Conservation (phyloP, 805 yeast genomes). For the Starmerella geochares region DNA sequence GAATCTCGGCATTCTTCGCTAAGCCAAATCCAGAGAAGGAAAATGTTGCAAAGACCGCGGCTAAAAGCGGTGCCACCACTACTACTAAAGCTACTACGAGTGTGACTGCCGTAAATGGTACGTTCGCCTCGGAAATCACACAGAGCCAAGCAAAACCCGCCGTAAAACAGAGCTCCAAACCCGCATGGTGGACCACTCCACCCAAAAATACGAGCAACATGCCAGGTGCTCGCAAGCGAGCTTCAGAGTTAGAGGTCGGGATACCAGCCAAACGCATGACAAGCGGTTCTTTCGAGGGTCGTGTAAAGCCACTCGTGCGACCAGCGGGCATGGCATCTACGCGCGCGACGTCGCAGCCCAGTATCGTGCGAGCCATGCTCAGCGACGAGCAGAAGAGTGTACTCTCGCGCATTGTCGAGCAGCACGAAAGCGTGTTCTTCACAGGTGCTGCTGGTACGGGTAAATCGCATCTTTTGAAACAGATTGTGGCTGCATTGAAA, state of each 20-base stretch:
- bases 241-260: background rate
- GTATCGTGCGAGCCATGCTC: constrained; percentile 14
- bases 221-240: constrained; percentile 17
- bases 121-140: background rate
- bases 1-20: constrained; percentile 1
- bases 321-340: constrained; percentile 19
- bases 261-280: constrained; percentile 7
- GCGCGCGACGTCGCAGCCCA: constrained; percentile 9
- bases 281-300: constrained; percentile 14
- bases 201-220: constrained; percentile 9
- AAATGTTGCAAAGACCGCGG: background rate
- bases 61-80: background rate
- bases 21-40: constrained; percentile 2
- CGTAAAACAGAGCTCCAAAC: background rate
- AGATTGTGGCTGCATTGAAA: constrained; percentile 46
- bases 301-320: constrained; percentile 17
- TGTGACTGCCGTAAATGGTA: no score
- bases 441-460: constrained; percentile 99
- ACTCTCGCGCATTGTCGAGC: constrained; percentile 48
- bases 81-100: background rate
- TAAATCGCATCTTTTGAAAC: constrained; percentile 68
- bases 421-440: constrained; percentile 60
- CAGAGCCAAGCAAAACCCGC: background rate
- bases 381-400: constrained; percentile 43
- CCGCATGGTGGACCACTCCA: constrained; percentile 20